A percentile compares a stretch with the other conserved stretches of the same genome.
Conservation (phyloP, 768 basidiomycete genomes). For the Strobilomyces confusus region DNA sequence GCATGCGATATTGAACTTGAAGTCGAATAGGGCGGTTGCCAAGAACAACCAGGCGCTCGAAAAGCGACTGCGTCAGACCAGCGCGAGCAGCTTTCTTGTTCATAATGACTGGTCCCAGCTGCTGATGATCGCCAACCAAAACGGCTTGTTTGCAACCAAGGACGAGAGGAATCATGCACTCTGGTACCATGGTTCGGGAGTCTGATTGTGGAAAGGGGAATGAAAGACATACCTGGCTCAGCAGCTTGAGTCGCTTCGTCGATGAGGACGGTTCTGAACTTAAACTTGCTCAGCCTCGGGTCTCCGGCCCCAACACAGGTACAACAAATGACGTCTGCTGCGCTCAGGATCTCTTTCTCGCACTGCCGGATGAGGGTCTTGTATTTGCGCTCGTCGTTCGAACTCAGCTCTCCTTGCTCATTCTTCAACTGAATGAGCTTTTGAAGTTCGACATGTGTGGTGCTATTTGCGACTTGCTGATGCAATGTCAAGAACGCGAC, state of each 20-base stretch:
- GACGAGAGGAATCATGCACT: constrained; percentile 99
- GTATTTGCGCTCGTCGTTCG: constrained; percentile 96
- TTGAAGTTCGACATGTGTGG: constrained; percentile 93
- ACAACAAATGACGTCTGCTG: constrained; percentile 97
- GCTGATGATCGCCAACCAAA: constrained; percentile 93
- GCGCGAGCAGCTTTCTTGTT: constrained; percentile 99
- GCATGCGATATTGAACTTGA: constrained; percentile 99
- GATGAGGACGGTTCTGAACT: constrained; percentile 97
- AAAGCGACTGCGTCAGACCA: constrained; percentile 95
- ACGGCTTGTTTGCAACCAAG: constrained; percentile 99
- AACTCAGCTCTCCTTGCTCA: constrained; percentile 95
- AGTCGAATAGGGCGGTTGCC: constrained; percentile 96
- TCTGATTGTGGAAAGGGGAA: not conserved
- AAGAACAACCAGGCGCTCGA: constrained; percentile 93
- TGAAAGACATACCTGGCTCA: constrained; percentile 69
- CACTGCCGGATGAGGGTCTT: constrained; percentile 92
- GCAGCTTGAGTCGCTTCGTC: constrained; percentile 99
- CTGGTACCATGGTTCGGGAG: constrained; percentile 38
- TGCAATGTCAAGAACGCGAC: constrained; percentile 92
- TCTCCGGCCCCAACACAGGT: constrained; percentile 98
- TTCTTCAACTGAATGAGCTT: constrained; percentile 98
- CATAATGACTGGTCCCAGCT: constrained; percentile 99
- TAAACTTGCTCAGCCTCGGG: constrained; percentile 92
- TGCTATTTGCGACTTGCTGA: constrained; percentile 95
- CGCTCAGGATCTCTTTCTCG: constrained; percentile 94